These are phyloP conservation scores for Neurospora intermedia DNA, from an alignment of 495 filamentous ascomycete genomes.

Conservation along the genomic window DNA sequence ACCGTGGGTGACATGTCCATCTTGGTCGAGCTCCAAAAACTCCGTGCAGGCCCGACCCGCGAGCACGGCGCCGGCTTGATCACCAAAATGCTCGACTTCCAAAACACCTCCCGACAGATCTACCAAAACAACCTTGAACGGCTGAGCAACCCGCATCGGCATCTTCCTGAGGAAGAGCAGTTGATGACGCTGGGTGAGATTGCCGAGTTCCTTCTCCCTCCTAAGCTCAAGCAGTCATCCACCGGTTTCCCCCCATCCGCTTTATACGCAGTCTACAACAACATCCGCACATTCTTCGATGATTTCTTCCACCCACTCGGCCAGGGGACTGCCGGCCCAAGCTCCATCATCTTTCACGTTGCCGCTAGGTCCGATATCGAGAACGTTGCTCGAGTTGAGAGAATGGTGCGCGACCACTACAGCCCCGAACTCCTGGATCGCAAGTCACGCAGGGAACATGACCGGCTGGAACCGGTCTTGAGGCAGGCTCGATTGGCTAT, in stretches of 20 bases:
- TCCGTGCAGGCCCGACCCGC: constrained; percentile 42
- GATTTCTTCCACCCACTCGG: constrained; percentile 34
- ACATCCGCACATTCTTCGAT: constrained; percentile 45
- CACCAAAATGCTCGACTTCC: constrained; percentile 42
- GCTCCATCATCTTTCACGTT: constrained; percentile 30
- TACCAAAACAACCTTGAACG: constrained; percentile 40
- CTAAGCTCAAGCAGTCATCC: constrained; percentile 33
- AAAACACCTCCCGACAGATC: constrained; percentile 35
- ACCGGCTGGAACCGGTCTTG: constrained; percentile 31
- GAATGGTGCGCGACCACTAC: constrained; percentile 22
- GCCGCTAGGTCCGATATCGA: constrained; percentile 19
- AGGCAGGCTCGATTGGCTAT: constrained; percentile 55
- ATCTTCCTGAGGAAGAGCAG: constrained; percentile 35
- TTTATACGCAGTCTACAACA: constrained; percentile 63
- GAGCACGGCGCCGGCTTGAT: constrained; percentile 38
- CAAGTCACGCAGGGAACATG: constrained; percentile 1
- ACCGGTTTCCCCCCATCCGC: constrained; percentile 40
- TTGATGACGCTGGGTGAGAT: constrained; percentile 56
- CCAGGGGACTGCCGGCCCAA: constrained; percentile 18
- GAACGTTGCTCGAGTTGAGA: constrained; percentile 19
- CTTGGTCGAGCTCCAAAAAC: constrained; percentile 33
- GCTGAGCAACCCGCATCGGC: constrained; percentile 28
- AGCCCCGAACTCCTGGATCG: constrained; percentile 2
- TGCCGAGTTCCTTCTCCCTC: constrained; percentile 37
- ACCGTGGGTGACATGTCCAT: constrained; percentile 16